Base-by-base conservation (phyloP, 305 asterid genomes). In the Fraxinus sp. region DNA sequence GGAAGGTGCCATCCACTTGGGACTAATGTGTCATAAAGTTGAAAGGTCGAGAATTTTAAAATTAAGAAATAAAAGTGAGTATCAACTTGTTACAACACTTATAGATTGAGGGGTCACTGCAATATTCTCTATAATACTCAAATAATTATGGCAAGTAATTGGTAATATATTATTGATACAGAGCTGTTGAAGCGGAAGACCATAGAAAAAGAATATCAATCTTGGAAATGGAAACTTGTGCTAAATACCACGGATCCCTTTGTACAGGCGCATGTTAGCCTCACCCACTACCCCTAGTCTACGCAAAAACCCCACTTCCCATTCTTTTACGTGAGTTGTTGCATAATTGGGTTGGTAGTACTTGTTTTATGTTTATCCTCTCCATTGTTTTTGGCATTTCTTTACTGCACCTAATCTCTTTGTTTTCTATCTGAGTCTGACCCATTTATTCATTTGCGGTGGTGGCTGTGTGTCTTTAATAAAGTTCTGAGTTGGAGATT, bases 391-490 rank as follows among this genome's bases (percentile, higher is more conserved):
- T 83, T 78, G 43, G 83, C 71, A 79, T 81, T 16, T 46, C 76
- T 66, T 13, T 30, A 70, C 39, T 70, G 41, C 75, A 70, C 75
- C 22, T 28, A 70, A 70, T 70, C 75, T 70, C 75, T 70, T 70
- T 70, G 75, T 70, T 70, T 70, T 70, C 75, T 30, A 3, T 11
- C 41, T 28, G 41, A 39, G 71, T 9, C 16, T 62, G 71, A 22
- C 75, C 41, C 75, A 70, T 86, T 82, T 84, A 20, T 55, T 81
- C 82, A 80, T 86, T 81, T 74, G 83, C 77, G 85, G 87, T 90
- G 87, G 80, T 89, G 81, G 86, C 59, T 74, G 10, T 75, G 68
- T 87, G 85, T 83, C 90, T 83, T 86, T 88, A 81, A 86, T 80
- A 77, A 77, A 26, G 30, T 72, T 82, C 64, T 49, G 62, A 49